Evolutionary conservation across 2,329 filamentous ascomycete genomes (phyloP), one percentile per base, ranked within the genome.

Genomic region (Alternaria dauci): DNA sequence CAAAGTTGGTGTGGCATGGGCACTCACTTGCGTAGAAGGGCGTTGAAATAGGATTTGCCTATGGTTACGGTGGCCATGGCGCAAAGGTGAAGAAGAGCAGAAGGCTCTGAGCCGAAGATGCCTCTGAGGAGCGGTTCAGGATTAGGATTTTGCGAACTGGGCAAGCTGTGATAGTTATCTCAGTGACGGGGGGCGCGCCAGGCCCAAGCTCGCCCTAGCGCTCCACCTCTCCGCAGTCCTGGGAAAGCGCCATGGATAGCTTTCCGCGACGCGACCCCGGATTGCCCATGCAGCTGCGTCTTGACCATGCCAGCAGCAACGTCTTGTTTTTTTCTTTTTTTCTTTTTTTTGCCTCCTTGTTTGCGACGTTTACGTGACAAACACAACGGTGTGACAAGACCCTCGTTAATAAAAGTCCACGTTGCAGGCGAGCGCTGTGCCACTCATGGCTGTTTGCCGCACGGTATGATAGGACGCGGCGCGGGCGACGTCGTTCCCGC

Each of bases 21-120:
- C 23, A 76, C 84, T 80, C 78, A 90, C 89, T 86, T 85, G 72
- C 85, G 83, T 54, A 89, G 72, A 47, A 90, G 80, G 58, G 86
- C 85, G 69, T 89, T 85, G 68, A 89, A 86, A 78, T 89, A 86
- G 51, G 78, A 76, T 71, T 84, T 87, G 63, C 87, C 86, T 65
- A 89, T 83, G 9, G 86, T 88, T 52, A 90, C 84, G 65, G 82
- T 74, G 11, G 73, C 72, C 79, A 81, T 81, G 63, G 59, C 65
- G 61, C 43, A 53, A 48, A 63, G 61, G 63, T 52, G 63, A 52
- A 59, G 26, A 57, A 55, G 55, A 63, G 44, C 43, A 60, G 25
- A 20, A 48, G 18, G 54, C 55, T 50, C 41, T 39, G 52, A 52
- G 55, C 61, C 53, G 41, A 53, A 34, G 52, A 54, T 7, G 59